These are phyloP conservation scores for Stramenopiles sp. DNA, from an alignment of 352 stramenopile genomes.

Conservation along the genomic window DNA sequence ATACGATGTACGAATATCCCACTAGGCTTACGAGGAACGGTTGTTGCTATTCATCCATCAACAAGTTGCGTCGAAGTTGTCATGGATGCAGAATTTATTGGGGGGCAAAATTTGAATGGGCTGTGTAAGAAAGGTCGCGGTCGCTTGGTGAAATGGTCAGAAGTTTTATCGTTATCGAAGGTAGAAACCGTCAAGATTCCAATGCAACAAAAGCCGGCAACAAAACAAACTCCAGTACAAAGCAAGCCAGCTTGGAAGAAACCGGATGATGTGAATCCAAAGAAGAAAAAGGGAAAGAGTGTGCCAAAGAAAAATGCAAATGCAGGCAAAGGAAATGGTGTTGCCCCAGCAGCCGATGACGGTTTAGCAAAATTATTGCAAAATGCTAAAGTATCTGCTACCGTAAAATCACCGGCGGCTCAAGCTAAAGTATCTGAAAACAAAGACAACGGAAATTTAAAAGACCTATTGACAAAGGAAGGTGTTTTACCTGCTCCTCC, in stretches of 20 bases:
- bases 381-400: background rate
- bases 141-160: conserved; percentile 77
- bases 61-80: conserved; percentile 92
- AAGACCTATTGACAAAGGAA: background rate
- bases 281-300: background rate
- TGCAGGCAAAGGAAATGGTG: background rate
- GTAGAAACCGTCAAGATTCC: background rate
- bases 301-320: background rate
- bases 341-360: background rate
- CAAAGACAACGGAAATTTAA: background rate
- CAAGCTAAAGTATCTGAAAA: background rate
- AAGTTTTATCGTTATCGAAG: background rate
- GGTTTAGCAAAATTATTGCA: background rate
- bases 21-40: conserved; percentile 86
- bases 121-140: conserved; percentile 76
- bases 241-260: background rate
- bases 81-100: conserved; percentile 87
- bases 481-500: background rate
- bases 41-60: conserved; percentile 85
- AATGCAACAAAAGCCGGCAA: background rate
- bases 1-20: conserved; percentile 77
- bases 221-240: background rate
- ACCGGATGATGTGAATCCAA: background rate
- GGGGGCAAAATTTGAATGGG: conserved; percentile 79
- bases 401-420: too few species aligned